phyloP scores from a whole-genome alignment of 1,284 basidiomycete species.

The Puccinia horiana region DNA sequence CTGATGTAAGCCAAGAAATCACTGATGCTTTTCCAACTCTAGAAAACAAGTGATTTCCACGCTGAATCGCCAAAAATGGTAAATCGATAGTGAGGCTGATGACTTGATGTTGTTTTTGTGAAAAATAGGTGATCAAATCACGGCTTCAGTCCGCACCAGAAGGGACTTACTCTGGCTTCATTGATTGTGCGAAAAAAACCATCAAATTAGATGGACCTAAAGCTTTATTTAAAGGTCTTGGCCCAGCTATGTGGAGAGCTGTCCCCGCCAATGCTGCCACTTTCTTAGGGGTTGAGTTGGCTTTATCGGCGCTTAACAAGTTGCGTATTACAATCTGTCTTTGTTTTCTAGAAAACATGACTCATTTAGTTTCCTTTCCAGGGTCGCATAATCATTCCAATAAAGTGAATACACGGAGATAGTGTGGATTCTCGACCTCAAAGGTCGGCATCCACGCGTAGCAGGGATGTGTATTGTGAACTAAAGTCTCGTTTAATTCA shows the following conservation, averaged over 20 bases:
- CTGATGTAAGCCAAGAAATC: slow-evolving; percentile 67
- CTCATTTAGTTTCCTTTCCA: background rate
- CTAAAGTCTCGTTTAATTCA: background rate
- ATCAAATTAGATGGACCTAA: slow-evolving; percentile 84
- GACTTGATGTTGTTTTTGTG: slow-evolving; percentile 45
- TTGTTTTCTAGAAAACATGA: background rate
- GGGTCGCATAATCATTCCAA: background rate
- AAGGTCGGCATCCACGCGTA: background rate
- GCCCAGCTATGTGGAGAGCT: slow-evolving; percentile 78
- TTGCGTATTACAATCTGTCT: slow-evolving; percentile 7
- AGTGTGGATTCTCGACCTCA: background rate
- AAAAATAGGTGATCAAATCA: slow-evolving; percentile 70
- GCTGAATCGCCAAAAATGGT: background rate
- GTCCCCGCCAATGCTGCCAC: slow-evolving; percentile 95
- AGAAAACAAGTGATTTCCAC: too few species aligned
- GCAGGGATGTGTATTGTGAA: background rate
- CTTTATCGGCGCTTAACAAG: slow-evolving; percentile 45
- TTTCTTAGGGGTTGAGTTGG: slow-evolving; percentile 68
- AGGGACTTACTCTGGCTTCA: slow-evolving; percentile 88
- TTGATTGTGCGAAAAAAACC: slow-evolving; percentile 90
- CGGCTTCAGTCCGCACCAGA: slow-evolving; percentile 93
- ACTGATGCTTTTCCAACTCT: too few species aligned
- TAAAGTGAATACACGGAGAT: background rate
- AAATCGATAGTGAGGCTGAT: background rate
- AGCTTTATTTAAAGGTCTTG: slow-evolving; percentile 95